phyloP scores from a whole-genome alignment of 805 yeast species.

The Zygosaccharomyces pseudorouxii region DNA sequence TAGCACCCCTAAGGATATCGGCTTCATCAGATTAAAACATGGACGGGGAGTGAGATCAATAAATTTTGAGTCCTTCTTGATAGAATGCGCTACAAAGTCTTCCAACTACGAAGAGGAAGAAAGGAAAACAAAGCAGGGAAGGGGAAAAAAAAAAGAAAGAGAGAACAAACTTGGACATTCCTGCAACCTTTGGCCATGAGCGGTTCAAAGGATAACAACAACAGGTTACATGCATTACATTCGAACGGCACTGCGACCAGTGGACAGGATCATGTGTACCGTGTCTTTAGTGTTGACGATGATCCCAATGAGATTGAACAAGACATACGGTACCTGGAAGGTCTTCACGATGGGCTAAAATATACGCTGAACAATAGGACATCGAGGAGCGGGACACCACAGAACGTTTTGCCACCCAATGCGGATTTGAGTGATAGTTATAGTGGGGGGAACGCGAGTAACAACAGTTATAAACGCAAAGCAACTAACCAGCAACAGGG shows the following conservation, averaged over 20 bases:
- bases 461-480: background rate
- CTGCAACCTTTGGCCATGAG: background rate
- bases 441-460: background rate
- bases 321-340: conserved; percentile 63
- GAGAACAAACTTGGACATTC: background rate
- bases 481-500: background rate
- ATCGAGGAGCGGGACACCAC: conserved; percentile 5
- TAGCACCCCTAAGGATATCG: conserved; percentile 40
- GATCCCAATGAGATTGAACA: conserved; percentile 67
- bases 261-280: conserved; percentile 26
- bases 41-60: conserved; percentile 55
- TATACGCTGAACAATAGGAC: conserved; percentile 35
- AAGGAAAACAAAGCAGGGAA: background rate
- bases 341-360: conserved; percentile 65
- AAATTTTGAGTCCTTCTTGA: background rate
- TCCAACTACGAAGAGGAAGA: background rate
- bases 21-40: conserved; percentile 49
- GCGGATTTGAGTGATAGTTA: background rate
- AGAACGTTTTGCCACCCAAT: background rate
- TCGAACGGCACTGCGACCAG: conserved; percentile 25
- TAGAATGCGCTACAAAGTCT: background rate
- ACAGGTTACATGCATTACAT: conserved; percentile 11
- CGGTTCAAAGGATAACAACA: conserved; percentile 11
- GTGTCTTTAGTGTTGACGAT: conserved; percentile 75
- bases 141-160: background rate